Percentiles rank a stretch among this genome's conserved stretches.
These are phyloP conservation scores for Dacryopinax primogenitus DNA, from an alignment of 768 basidiomycete genomes.

Conservation along the genomic window DNA sequence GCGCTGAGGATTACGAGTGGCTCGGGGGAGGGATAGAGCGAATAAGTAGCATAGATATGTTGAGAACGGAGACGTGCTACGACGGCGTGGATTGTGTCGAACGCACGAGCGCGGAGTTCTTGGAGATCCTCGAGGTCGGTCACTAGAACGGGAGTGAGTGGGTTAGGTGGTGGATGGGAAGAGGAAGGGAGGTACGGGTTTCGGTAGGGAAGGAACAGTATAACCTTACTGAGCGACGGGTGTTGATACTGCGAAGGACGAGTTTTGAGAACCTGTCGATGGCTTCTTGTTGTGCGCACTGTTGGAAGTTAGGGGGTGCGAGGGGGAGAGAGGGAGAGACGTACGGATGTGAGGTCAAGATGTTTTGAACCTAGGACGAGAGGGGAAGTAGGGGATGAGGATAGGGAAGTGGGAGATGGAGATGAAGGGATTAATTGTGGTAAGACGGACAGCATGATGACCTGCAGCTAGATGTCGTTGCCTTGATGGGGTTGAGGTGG, in stretches of 20 bases:
- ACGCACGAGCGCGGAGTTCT: neutral
- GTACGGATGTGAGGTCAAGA: neutral
- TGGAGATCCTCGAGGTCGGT: neutral
- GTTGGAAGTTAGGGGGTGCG: neutral
- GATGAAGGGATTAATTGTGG: neutral
- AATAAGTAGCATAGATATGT: neutral
- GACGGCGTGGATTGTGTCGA: neutral
- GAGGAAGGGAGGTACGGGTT: neutral
- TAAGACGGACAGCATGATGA: neutral
- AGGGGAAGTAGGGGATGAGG: neutral
- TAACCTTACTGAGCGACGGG: neutral
- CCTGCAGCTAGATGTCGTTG: neutral
- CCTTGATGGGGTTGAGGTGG: no score
- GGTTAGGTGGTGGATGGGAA: neutral
- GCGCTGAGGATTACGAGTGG: neutral
- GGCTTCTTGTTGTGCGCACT: neutral
- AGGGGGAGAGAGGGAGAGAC: neutral
- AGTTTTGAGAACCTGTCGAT: neutral
- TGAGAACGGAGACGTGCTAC: neutral
- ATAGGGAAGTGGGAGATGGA: neutral
- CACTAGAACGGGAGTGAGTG: neutral
- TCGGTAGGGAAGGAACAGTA: neutral
- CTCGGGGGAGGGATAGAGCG: neutral
- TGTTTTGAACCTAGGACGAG: neutral
- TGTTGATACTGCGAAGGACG: neutral